phyloP scores from a whole-genome alignment of 306 rosid genomes.

The Quercus variabilis region DNA sequence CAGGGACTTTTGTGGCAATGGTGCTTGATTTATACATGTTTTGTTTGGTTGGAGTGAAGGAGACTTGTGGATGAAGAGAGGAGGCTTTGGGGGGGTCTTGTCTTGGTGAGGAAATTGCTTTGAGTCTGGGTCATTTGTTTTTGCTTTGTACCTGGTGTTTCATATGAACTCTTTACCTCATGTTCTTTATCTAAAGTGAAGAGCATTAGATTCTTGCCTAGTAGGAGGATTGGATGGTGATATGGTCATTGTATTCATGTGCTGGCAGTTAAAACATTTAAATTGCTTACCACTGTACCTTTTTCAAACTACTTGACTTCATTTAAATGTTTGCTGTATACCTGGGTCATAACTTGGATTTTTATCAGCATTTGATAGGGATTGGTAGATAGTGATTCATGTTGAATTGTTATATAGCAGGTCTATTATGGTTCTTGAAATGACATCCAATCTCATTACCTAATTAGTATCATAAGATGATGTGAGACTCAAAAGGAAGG shows the following conservation, averaged over 20 bases:
- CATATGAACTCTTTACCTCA: constrained; percentile 34
- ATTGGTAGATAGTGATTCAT: background rate
- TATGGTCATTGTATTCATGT: constrained; percentile 48
- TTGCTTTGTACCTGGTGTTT: constrained; percentile 28
- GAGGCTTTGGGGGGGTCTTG: constrained; percentile 33
- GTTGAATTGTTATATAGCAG: background rate
- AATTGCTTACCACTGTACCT: constrained; percentile 30
- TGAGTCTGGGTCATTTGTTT: constrained; percentile 38
- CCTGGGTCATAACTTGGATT: constrained; percentile 19
- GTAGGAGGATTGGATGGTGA: constrained; percentile 36
- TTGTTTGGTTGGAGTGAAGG: constrained; percentile 36
- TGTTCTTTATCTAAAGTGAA: constrained; percentile 32
- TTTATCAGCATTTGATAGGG: constrained; percentile 9
- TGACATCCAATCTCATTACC: background rate
- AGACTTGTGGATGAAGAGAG: constrained; percentile 40
- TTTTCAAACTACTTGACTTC: constrained; percentile 22
- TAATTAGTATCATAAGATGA: background rate
- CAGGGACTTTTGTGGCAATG: constrained; percentile 22
- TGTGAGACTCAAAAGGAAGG: constrained; percentile 15
- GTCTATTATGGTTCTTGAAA: background rate
- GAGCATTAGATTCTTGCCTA: constrained; percentile 11
- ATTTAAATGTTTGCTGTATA: constrained; percentile 16
- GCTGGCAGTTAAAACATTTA: constrained; percentile 42
- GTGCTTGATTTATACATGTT: constrained; percentile 36
- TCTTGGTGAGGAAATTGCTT: constrained; percentile 32